Base-by-base conservation (phyloP, 2,329 filamentous ascomycete species). In the Ploettnerulaceae sp. region DNA sequence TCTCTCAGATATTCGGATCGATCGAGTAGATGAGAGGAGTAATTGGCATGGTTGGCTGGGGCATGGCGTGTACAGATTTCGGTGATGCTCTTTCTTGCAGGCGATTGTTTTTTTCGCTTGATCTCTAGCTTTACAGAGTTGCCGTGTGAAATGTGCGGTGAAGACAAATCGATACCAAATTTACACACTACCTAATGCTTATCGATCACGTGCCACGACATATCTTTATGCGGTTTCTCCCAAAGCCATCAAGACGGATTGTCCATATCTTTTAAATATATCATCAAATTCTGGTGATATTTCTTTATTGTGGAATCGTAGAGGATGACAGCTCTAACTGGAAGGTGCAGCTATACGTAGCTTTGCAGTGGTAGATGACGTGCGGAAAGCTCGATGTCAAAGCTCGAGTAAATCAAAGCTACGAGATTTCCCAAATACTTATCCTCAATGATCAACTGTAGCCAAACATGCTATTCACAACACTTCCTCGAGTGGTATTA, bases 1-100 rank as follows among this genome's bases (percentile, higher is more conserved):
- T 26, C 7, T 33, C 25, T 2, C 33, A 63, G 61, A 61, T 63
- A 14, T 62, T 51, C 45, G 61, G 61, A 40, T 54, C 57, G 35
- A 49, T 63, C 43, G 59, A 62, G 40, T 35, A 40, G 36, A 50
- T 18, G 31, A 37, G 25, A 48, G 31, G 17, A 6, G 20, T 22
- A 48, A 51, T 48, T 17, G 31, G 32, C 12, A 32, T 33, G 31
- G 18, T 31, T 34, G 34, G 40, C 14, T 28, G 39, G 31, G 41
- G 35, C 26, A n/a, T n/a, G 14, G 45, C 41, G 48, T 56, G 52
- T 56, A 58, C 42, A 57, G 47, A 52, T 32, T 39, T 25, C 35
- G 51, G 49, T 47, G 52, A 53, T 55, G 46, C 32, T 47, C 26
- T 45, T 51, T 51, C 51, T 25, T 57, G 48, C 53, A 42, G 54